phyloP scores from a whole-genome alignment of 768 basidiomycete genomes.

The Leucogyrophana mollusca region DNA sequence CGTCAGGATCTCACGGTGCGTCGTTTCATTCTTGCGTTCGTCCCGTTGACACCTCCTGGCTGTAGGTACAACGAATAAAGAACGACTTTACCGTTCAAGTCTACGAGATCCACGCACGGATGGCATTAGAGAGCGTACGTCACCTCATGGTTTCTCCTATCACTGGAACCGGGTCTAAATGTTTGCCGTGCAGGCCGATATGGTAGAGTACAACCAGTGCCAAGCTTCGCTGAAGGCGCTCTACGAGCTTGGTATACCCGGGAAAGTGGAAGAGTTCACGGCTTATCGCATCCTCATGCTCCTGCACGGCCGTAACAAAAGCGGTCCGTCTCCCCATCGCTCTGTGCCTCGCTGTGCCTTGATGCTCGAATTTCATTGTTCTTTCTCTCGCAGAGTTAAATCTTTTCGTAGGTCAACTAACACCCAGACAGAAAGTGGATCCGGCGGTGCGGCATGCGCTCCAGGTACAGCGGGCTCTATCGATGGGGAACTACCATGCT shows the following conservation, averaged over 20 bases:
- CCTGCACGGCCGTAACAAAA: constrained; percentile 88
- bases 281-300: constrained; percentile 98
- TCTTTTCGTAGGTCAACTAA: constrained; percentile 96
- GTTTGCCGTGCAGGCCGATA: constrained; percentile 65
- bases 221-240: constrained; percentile 86
- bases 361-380: constrained; percentile 1
- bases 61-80: constrained; percentile 95
- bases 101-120: constrained; percentile 97
- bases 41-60: constrained; percentile 10
- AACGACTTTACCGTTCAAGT: constrained; percentile 97
- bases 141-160: constrained; percentile 6
- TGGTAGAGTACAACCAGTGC: constrained; percentile 99
- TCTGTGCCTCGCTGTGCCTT: constrained; percentile 1
- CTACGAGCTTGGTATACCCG: constrained; percentile 91
- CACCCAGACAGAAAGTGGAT: constrained; percentile 82
- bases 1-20: constrained; percentile 96
- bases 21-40: constrained; percentile 18
- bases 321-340: constrained; percentile 58
- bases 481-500: constrained; percentile 92
- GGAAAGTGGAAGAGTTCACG: constrained; percentile 93
- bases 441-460: constrained; percentile 86
- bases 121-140: constrained; percentile 88
- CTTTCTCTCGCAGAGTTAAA: constrained; percentile 73
- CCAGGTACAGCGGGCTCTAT: constrained; percentile 81
- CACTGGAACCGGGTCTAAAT: constrained; percentile 14